Evolutionary conservation across 2,329 filamentous ascomycete species (phyloP).

Genomic region (Colletotrichum tanaceti): DNA sequence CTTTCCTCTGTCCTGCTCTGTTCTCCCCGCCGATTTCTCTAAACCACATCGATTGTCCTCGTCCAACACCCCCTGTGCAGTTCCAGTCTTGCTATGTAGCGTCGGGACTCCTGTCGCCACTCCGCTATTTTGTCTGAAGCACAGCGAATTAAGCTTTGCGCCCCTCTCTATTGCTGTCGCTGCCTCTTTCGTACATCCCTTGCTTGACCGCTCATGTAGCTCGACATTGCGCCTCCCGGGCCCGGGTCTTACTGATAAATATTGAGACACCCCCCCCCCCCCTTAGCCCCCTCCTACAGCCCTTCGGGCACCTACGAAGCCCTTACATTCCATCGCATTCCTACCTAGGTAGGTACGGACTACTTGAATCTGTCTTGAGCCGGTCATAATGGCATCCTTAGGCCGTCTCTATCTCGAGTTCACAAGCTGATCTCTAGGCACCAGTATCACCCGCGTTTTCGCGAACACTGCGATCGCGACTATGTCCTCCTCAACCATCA

Average conservation of each 20-base stretch:
- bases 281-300: no score
- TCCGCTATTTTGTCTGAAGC: background rate
- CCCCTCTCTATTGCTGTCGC: slow-evolving; percentile 5
- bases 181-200: slow-evolving; percentile 2
- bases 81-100: slow-evolving; percentile 4
- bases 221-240: background rate
- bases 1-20: background rate
- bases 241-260: slow-evolving; percentile 10
- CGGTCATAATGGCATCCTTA: background rate
- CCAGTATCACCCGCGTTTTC: slow-evolving; percentile 3
- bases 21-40: no score
- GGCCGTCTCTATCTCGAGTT: background rate
- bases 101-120: slow-evolving; percentile 6
- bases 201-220: slow-evolving; percentile 11
- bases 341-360: slow-evolving; percentile 10
- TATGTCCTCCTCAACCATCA: slow-evolving; percentile 33
- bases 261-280: background rate
- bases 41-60: background rate
- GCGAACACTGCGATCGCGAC: slow-evolving; percentile 12
- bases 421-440: slow-evolving; percentile 10
- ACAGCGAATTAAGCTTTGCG: slow-evolving; percentile 26
- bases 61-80: background rate
- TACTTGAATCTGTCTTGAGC: background rate
- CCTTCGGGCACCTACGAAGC: background rate
- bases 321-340: background rate